Conservation (phyloP, 352 stramenopile species). For the Elongisporangium anandrum region DNA sequence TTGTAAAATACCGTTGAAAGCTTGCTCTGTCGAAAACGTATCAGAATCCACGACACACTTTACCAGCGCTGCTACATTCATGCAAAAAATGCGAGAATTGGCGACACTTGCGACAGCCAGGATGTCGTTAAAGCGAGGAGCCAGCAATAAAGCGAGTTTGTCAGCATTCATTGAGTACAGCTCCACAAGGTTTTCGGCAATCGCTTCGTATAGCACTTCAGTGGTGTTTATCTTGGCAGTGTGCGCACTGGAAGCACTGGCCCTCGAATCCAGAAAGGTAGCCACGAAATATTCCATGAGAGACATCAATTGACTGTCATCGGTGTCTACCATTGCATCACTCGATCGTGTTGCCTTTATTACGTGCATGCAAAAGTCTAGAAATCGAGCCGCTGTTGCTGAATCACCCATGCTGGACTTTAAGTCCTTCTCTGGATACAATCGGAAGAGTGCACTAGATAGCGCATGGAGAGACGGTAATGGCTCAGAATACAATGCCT, state of each 20-base stretch:
- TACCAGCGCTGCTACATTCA: constrained; percentile 32
- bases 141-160: constrained; percentile 22
- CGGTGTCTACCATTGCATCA: constrained; percentile 11
- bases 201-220: constrained; percentile 24
- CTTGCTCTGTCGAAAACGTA: constrained; percentile 9
- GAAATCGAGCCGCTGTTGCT: constrained; percentile 35
- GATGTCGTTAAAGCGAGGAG: constrained; percentile 15
- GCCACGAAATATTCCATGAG: constrained; percentile 47
- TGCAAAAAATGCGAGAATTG: constrained; percentile 26
- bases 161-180: constrained; percentile 21
- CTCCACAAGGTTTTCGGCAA: constrained; percentile 30
- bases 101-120: constrained; percentile 16
- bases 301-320: constrained; percentile 14
- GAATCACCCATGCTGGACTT: constrained; percentile 31
- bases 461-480: constrained; percentile 30
- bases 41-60: constrained; percentile 13
- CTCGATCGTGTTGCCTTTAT: constrained; percentile 18
- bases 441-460: constrained; percentile 17
- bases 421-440: constrained; percentile 27
- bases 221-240: constrained; percentile 1
- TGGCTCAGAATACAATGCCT: constrained; percentile 40
- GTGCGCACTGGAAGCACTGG: neutral
- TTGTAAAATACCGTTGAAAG: constrained; percentile 19
- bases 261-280: constrained; percentile 26
- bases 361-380: constrained; percentile 50